Base-by-base conservation (phyloP, 768 basidiomycete species). In the Royoungia palumana region DNA sequence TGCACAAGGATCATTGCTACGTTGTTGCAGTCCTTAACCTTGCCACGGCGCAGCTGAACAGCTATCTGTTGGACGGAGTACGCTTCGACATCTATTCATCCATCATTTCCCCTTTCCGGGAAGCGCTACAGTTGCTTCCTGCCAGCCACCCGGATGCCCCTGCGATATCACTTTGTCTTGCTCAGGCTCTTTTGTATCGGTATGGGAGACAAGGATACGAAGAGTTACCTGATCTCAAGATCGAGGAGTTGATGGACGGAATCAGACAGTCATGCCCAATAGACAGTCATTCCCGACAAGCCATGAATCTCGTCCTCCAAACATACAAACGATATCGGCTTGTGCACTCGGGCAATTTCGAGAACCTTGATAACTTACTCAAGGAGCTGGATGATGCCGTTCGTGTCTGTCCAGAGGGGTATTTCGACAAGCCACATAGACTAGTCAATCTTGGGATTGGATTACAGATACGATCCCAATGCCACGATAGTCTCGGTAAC, bases 41-140 rank as follows among this genome's bases (percentile, higher is more conserved):
- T 25, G 24, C 24, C 24, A 25, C 24, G 5, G 24, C 24, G 8
- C 24, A 25, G 24, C 8, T 25, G 5, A 25, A 25, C 24, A 25
- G 8, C 4, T 25, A 8, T 25, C 4, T 25, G 24, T 25, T 25
- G 4, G 24, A 25, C 8, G 24, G 24, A 8, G 8, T 8, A 8
- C 8, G 24, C 24, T 4, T 8, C 24, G 8, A 25, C 24, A 4
- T 25, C 24, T 25, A 25, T 25, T 5, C 24, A 8, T 8, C 24
- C 8, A 8, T 25, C 6, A 47, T 37, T 10, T n/a, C 10, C 1
- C 32, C 30, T n/a, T 54, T 54, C 34, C 51, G 19, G n/a, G 6
- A 46, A 4, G 47, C 48, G 6, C 57, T 58, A 19, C 27, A 34
- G 7, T 20, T 54, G 13, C 57, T 45, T 12, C 14, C 3, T 24